phyloP scores from a whole-genome alignment of 768 basidiomycete genomes.

The Podaxis mareebaensis region DNA sequence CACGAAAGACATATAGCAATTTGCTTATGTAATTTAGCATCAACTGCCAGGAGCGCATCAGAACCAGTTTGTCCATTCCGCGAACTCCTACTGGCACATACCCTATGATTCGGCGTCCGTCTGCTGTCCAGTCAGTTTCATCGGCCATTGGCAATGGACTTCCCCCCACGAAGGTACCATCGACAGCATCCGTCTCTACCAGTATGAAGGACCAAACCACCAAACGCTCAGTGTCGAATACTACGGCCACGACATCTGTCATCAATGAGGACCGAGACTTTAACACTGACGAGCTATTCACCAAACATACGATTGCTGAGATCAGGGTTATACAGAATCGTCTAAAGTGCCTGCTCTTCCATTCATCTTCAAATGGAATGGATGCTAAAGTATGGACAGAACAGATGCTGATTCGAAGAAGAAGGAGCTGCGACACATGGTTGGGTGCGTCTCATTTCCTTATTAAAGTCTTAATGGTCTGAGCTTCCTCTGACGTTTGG shows the following conservation, averaged over 20 bases:
- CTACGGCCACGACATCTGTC: neutral
- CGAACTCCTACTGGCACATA: neutral
- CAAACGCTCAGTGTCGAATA: conserved; percentile 7
- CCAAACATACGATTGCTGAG: conserved; percentile 68
- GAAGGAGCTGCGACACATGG: conserved; percentile 86
- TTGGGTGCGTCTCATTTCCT: conserved; percentile 66
- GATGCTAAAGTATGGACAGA: conserved; percentile 36
- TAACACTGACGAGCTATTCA: conserved; percentile 76
- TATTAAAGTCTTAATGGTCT: neutral
- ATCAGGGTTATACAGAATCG: conserved; percentile 68
- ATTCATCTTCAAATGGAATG: conserved; percentile 11
- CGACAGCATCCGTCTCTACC: neutral
- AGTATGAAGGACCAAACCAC: neutral
- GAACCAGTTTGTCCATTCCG: neutral
- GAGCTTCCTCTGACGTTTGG: conserved; percentile 19
- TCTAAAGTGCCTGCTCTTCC: conserved; percentile 49
- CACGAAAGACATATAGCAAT: no score
- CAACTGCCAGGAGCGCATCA: neutral
- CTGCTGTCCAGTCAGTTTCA: neutral
- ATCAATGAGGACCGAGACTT: conserved; percentile 22
- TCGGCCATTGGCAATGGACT: conserved; percentile 4
- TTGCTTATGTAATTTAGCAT: no score
- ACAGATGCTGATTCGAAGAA: conserved; percentile 85
- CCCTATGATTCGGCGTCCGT: conserved; percentile 13
- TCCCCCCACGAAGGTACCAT: neutral